Percentiles rank a stretch among this genome's conserved stretches.
Conservation (phyloP, 2,329 filamentous ascomycete genomes). For the Fusarium redolens region DNA sequence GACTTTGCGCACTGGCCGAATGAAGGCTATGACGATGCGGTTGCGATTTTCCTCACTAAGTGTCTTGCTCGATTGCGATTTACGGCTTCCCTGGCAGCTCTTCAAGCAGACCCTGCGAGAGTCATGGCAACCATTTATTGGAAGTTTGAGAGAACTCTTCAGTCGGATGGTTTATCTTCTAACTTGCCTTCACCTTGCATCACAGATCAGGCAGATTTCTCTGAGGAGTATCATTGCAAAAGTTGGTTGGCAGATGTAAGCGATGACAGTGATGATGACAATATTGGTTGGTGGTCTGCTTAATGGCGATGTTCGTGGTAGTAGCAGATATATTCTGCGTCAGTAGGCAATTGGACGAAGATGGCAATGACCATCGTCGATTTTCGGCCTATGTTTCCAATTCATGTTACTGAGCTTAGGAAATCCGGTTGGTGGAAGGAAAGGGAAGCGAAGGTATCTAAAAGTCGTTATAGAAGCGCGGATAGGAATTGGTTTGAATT, state of each 20-base stretch:
- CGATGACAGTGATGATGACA: background rate
- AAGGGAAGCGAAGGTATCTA: background rate
- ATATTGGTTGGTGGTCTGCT: background rate
- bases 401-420: background rate
- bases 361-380: background rate
- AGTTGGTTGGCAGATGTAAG: background rate
- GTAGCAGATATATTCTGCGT: background rate
- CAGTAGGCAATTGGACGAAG: background rate
- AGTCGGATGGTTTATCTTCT: background rate
- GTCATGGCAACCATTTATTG: background rate
- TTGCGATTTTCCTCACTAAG: background rate
- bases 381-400: background rate
- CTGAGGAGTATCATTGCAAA: fast-evolving
- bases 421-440: background rate
- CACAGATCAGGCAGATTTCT: background rate
- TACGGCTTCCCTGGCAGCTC: background rate
- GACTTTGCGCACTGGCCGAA: background rate
- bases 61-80: background rate
- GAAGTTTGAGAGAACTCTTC: background rate
- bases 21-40: background rate
- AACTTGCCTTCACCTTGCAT: background rate
- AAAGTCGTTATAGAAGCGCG: background rate
- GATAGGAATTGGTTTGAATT: background rate
- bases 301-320: background rate
- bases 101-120: background rate